Base-by-base conservation (phyloP, 169 alveolate genomes). In the Plasmodium relictum region DNA sequence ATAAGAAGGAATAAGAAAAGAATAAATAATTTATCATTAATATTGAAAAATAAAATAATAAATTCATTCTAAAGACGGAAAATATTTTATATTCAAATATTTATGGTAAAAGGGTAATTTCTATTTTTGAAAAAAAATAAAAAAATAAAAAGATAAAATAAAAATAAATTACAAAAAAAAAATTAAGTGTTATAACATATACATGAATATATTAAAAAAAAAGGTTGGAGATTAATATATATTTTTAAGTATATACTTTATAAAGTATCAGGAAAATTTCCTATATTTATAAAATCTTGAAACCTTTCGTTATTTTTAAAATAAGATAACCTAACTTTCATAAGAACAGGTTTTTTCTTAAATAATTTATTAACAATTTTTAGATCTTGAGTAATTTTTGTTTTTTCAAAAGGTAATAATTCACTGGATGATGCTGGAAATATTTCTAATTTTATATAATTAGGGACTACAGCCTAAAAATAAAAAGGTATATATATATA, bases 281-380 rank as follows among this genome's bases (percentile, higher is more conserved):
- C 87, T 44, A 86, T 72, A 66, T 86, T 86, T 58, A 86, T 86
- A 65, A 71, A 86, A 44, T 86, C 92, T 50, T 86, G 92, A 31
- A 86, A 58, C 6, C 61, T 69, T 54, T 86, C 88, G 16, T 66
- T 66, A 44, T 86, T 71, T 56, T 73, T 58, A 20, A 45, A 20
- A 86, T 86, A 86, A 16, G 92, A 86, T 31, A 86, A 20, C 69
- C 92, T 69, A 41, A 86, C 92, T 54, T 86, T 86, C 92, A 86
- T 86, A 59, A 86, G 92, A 39, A 86, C 78, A n/a, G 92, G 92
- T 26, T 72, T 86, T 22, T 86, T 86, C 52, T 71, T 86, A 52
- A 86, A 66, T 7, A 86, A 22, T 41, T 56, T 86, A 52, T 86
- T 86, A 12, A 70, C 65, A 42, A 86, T 71, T 86, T 70, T 69